Percentiles rank a stretch among this genome's conserved stretches.
Conservation (phyloP, 768 basidiomycete species). For the Cystofilobasidium bisporidii region DNA sequence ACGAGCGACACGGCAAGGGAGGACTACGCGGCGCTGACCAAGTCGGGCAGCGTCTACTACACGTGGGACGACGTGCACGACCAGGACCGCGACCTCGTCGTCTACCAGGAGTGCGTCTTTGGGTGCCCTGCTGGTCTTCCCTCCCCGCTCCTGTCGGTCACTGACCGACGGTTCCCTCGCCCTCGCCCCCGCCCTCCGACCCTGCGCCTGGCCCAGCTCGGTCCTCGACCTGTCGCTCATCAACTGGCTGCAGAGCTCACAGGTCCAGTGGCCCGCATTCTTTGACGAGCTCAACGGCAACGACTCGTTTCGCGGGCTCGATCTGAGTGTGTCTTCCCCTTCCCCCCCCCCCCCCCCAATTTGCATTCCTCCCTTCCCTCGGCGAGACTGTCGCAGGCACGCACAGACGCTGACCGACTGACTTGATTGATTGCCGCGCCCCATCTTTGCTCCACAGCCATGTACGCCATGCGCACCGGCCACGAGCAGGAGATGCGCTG, state of each 20-base stretch:
- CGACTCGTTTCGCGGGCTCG: constrained; percentile 66
- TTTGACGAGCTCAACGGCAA: constrained; percentile 72
- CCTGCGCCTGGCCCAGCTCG: constrained; percentile 45
- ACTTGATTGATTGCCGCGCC: no score
- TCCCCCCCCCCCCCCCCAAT: neutral
- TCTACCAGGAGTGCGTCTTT: constrained; percentile 76
- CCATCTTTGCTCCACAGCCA: constrained; percentile 41
- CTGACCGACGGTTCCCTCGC: no score
- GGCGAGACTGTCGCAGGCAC: no score
- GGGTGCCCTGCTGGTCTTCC: neutral
- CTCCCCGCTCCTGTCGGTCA: no score
- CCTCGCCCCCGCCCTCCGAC: neutral
- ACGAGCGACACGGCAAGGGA: constrained; percentile 49
- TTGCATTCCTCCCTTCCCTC: no score
- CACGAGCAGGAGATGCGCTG: constrained; percentile 64
- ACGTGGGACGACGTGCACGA: constrained; percentile 77
- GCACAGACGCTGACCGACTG: no score
- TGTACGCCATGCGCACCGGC: constrained; percentile 63
- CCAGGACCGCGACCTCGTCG: constrained; percentile 68
- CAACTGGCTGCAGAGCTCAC: constrained; percentile 66
- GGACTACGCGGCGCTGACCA: constrained; percentile 40
- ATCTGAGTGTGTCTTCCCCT: constrained; percentile 47
- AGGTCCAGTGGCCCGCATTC: constrained; percentile 71
- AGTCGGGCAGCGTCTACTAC: constrained; percentile 76
- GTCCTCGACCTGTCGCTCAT: constrained; percentile 85